Conservation (phyloP, 192 early-diverging fungal species). For the Rhizophagus prolifer region DNA sequence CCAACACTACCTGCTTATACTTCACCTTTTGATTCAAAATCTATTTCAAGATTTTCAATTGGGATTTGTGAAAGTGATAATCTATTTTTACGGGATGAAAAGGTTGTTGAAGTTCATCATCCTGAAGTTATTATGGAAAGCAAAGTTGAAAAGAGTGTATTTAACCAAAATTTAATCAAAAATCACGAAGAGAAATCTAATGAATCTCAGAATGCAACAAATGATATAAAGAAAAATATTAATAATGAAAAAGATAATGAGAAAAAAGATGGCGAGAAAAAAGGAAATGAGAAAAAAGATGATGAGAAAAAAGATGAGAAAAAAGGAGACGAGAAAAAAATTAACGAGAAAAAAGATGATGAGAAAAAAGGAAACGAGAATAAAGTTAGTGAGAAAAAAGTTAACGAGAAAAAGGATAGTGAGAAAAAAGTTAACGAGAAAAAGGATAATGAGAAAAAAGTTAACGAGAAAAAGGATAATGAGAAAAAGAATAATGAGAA, state of each 20-base stretch:
- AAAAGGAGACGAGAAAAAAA: too few relatives aligned
- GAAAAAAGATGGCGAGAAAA: too few relatives aligned
- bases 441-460: too few relatives aligned
- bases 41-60: constrained; percentile 16
- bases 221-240: background rate
- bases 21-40: background rate
- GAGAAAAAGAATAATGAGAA: too few relatives aligned
- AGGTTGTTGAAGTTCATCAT: background rate
- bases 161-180: background rate
- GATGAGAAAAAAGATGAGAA: too few relatives aligned
- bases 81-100: constrained; percentile 16
- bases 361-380: too few relatives aligned
- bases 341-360: too few relatives aligned
- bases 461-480: too few relatives aligned
- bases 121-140: constrained; percentile 5
- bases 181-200: background rate
- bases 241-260: background rate
- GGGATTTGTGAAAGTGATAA: constrained; percentile 12
- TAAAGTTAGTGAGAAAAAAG: too few relatives aligned
- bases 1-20: background rate
- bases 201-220: background rate
- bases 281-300: too few relatives aligned
- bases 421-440: too few relatives aligned
- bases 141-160: background rate
- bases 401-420: too few relatives aligned